A percentile compares a stretch with the other conserved stretches of the same genome.
Evolutionary conservation across 129 eudicot genomes (phyloP).

Genomic region (Artemisia argyi): DNA sequence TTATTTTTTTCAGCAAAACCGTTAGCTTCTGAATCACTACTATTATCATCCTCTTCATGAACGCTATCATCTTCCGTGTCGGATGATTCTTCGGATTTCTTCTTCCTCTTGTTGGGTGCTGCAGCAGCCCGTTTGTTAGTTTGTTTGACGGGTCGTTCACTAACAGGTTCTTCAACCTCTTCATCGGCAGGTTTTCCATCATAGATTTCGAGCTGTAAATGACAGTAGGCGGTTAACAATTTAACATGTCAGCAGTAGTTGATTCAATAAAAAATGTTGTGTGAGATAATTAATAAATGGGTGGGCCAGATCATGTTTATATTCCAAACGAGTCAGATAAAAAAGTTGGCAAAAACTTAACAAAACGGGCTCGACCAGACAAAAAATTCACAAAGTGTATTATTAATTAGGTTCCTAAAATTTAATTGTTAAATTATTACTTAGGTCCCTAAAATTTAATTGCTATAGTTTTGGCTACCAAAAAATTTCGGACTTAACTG

Average conservation of each 20-base stretch:
- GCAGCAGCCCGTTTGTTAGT: slow-evolving; percentile 43
- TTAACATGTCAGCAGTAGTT: neutral
- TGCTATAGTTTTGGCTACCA: too few relatives aligned
- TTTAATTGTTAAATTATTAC: too few relatives aligned
- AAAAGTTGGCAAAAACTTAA: too few relatives aligned
- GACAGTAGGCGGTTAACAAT: neutral
- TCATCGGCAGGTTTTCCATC: slow-evolving; percentile 77
- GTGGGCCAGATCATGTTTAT: too few relatives aligned
- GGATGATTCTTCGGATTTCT: slow-evolving; percentile 55
- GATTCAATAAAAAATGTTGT: neutral
- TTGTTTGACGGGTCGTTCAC: slow-evolving; percentile 31
- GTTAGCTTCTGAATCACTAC: slow-evolving; percentile 51
- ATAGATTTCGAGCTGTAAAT: slow-evolving; percentile 74
- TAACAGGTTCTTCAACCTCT: slow-evolving; percentile 51
- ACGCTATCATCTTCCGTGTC: slow-evolving; percentile 54
- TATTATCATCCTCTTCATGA: slow-evolving; percentile 42
- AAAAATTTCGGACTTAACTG: too few relatives aligned
- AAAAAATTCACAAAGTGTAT: too few relatives aligned
- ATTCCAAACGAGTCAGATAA: too few relatives aligned
- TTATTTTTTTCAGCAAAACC: slow-evolving; percentile 41
- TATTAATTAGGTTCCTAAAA: too few relatives aligned
- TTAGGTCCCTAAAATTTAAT: too few relatives aligned
- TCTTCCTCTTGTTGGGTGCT: slow-evolving; percentile 61
- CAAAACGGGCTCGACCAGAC: too few relatives aligned
- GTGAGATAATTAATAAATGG: neutral